A percentile compares a stretch with the other conserved stretches of the same genome.
Evolutionary conservation across 2,329 filamentous ascomycete species (phyloP).

Genomic region (Corinectria fuckeliana): DNA sequence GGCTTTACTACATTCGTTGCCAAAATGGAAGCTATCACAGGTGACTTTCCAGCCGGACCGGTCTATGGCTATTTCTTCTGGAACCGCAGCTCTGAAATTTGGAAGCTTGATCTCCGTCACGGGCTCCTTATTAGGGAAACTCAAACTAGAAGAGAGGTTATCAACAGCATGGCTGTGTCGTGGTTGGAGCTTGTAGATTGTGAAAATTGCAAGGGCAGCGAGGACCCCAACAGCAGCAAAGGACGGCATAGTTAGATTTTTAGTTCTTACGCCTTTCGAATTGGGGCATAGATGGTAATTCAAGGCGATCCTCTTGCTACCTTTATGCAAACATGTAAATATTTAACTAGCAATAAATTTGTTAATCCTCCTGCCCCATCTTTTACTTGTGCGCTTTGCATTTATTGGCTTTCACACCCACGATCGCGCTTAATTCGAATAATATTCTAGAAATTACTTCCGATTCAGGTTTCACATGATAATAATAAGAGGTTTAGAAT

Average conservation of each 20-base stretch:
- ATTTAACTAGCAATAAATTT: background rate
- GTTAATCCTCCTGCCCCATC: background rate
- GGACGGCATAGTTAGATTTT: background rate
- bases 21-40: conserved; percentile 18
- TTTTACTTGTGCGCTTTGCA: background rate
- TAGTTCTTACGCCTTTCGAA: background rate
- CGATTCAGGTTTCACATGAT: background rate
- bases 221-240: too few relatives aligned
- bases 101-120: background rate
- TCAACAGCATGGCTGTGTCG: too few relatives aligned
- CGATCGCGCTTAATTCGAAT: background rate
- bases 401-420: background rate
- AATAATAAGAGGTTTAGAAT: background rate
- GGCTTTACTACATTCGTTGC: conserved; percentile 15
- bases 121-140: too few relatives aligned
- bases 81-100: conserved; percentile 20
- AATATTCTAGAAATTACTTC: too few relatives aligned
- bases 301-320: background rate
- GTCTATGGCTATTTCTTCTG: conserved; percentile 11
- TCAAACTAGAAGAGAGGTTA: too few relatives aligned
- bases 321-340: background rate
- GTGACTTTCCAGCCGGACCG: conserved; percentile 18
- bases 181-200: too few relatives aligned
- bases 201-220: too few relatives aligned
- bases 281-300: background rate